phyloP scores from a whole-genome alignment of 306 rosid species.

The Corylus avellana region DNA sequence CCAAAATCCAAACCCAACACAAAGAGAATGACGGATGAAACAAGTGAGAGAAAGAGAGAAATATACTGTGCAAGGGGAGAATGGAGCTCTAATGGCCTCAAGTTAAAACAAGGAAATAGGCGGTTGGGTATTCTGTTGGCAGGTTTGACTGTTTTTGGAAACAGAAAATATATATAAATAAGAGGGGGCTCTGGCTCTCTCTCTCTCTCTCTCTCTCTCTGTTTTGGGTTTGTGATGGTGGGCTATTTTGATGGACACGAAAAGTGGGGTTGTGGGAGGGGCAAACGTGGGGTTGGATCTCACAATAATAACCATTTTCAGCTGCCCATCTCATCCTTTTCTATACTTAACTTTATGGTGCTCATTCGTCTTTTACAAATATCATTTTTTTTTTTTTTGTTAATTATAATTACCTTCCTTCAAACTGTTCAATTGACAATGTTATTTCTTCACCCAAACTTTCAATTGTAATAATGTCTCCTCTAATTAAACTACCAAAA shows the following conservation, averaged over 20 bases:
- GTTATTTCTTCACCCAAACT: too few species aligned
- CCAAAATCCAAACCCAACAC: neutral
- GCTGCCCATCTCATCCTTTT: neutral
- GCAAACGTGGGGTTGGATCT: slow-evolving; percentile 18
- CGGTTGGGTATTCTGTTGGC: neutral
- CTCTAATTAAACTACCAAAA: too few species aligned
- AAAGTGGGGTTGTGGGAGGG: neutral
- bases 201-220: neutral
- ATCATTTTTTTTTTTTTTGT: too few species aligned
- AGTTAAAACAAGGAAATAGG: slow-evolving; percentile 1
- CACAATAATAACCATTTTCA: slow-evolving; percentile 1
- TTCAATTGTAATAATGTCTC: too few species aligned
- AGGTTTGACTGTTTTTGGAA: slow-evolving; percentile 5
- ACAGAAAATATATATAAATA: neutral
- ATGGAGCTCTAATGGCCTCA: neutral
- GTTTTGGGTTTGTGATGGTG: slow-evolving; percentile 22
- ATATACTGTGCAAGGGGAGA: too few species aligned
- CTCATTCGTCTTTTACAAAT: neutral
- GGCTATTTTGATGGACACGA: neutral
- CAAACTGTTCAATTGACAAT: too few species aligned
- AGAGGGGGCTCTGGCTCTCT: neutral
- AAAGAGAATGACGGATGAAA: too few species aligned
- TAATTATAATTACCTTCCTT: too few species aligned
- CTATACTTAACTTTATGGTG: slow-evolving; percentile 9
- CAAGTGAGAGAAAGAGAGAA: neutral